Evolutionary conservation across 345 rosid species (phyloP).

Genomic region (Brassica juncea): DNA sequence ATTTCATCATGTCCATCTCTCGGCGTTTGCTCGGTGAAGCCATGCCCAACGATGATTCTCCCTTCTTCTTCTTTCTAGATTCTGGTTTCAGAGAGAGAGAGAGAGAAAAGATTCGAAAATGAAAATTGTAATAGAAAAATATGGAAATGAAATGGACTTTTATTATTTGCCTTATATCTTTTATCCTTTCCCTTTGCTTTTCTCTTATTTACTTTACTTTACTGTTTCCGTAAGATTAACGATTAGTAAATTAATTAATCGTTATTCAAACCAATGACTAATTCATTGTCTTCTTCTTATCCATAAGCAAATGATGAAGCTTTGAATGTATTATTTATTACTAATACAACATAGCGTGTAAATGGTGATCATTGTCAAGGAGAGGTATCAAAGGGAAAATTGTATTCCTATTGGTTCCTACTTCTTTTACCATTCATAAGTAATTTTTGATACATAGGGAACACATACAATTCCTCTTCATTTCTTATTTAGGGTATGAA

Average conservation of each 20-base stretch:
- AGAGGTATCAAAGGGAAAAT: too few species aligned
- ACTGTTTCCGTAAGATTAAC: background rate
- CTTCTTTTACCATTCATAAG: too few species aligned
- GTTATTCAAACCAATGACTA: background rate
- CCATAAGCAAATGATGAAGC: background rate
- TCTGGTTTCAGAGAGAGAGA: constrained; percentile 21
- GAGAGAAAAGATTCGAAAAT: constrained; percentile 28
- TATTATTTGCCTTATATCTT: constrained; percentile 1
- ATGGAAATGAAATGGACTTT: constrained; percentile 12
- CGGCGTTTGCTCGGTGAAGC: constrained; percentile 80
- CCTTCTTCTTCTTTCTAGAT: background rate
- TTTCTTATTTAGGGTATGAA: too few species aligned
- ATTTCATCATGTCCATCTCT: constrained; percentile 78
- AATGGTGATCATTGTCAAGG: too few species aligned
- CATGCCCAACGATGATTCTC: constrained; percentile 41
- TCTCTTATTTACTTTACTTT: background rate
- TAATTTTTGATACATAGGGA: too few species aligned
- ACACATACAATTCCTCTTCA: too few species aligned
- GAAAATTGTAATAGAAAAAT: background rate
- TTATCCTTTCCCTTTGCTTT: background rate
- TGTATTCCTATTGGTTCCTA: too few species aligned
- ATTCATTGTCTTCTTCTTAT: background rate
- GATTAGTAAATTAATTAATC: background rate
- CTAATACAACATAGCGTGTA: too few species aligned
- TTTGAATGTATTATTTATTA: too few species aligned